Percentiles rank a stretch among this genome's conserved stretches.
These are phyloP conservation scores for Cryomyces minteri DNA, from an alignment of 495 filamentous ascomycete genomes.

Conservation along the genomic window DNA sequence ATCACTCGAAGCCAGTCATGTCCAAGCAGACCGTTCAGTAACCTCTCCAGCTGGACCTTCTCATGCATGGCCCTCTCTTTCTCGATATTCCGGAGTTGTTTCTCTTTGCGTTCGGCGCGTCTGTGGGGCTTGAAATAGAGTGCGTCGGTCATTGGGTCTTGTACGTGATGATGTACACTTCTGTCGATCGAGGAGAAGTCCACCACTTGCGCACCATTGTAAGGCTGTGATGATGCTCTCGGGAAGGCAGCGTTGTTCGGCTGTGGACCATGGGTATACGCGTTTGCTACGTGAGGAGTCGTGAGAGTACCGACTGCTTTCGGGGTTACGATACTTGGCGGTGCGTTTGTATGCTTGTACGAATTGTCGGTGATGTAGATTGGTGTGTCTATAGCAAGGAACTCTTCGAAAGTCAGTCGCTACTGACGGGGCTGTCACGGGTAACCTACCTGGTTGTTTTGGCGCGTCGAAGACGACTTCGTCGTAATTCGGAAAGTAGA, in stretches of 20 bases:
- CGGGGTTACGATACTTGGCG: neutral
- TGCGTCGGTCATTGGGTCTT: constrained; percentile 52
- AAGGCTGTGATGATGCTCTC: too few species aligned
- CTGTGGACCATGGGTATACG: too few species aligned
- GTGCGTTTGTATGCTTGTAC: constrained; percentile 11
- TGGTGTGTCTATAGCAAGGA: constrained; percentile 39
- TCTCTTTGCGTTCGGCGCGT: constrained; percentile 72
- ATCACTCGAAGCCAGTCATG: constrained; percentile 86
- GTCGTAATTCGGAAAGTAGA: constrained; percentile 83
- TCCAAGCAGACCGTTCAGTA: constrained; percentile 75
- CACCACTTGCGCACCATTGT: constrained; percentile 19
- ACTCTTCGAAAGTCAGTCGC: constrained; percentile 22
- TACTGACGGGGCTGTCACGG: neutral
- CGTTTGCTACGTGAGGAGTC: too few species aligned
- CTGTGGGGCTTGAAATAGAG: constrained; percentile 52
- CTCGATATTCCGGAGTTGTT: constrained; percentile 83
- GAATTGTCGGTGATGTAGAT: constrained; percentile 34
- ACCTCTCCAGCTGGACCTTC: constrained; percentile 65
- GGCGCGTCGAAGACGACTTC: constrained; percentile 70
- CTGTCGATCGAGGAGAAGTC: constrained; percentile 35
- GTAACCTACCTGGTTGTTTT: constrained; percentile 49
- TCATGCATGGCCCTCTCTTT: constrained; percentile 85
- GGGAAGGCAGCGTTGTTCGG: too few species aligned
- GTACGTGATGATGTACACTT: constrained; percentile 19
- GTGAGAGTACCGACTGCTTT: too few species aligned